phyloP scores from a whole-genome alignment of 306 rosid genomes.

The Elaeagnus macrophylla region DNA sequence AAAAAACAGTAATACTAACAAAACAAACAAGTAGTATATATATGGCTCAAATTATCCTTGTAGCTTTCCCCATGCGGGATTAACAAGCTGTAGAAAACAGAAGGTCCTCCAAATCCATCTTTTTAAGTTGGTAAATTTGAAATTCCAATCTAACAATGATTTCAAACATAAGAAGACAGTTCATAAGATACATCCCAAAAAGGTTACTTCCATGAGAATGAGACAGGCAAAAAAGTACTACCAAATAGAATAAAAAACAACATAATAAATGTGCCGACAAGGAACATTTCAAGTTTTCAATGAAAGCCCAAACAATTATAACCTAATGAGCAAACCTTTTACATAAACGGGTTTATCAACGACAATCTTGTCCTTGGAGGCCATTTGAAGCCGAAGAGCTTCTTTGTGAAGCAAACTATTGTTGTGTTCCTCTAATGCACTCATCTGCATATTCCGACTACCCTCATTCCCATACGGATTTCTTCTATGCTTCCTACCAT shows the following conservation, averaged over 20 bases:
- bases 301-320: slow-evolving; percentile 2
- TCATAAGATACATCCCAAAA: no score
- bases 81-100: no score
- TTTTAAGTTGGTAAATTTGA: no score
- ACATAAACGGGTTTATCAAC: slow-evolving; percentile 84
- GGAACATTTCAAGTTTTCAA: not conserved
- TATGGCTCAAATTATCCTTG: no score
- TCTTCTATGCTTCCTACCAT: slow-evolving; percentile 92
- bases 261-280: not conserved
- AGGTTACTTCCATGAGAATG: no score
- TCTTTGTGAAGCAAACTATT: slow-evolving; percentile 98
- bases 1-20: no score
- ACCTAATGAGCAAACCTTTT: slow-evolving; percentile 53
- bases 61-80: no score
- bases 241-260: not conserved
- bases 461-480: slow-evolving; percentile 98
- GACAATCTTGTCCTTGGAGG: slow-evolving; percentile 83
- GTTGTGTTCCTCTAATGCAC: slow-evolving; percentile 95
- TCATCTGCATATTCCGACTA: slow-evolving; percentile 99
- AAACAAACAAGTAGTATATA: no score
- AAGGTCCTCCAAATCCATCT: no score
- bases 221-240: no score
- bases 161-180: no score
- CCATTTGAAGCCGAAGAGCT: slow-evolving; percentile 95
- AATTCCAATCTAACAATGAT: no score